Percentiles rank a stretch among this genome's conserved stretches.
phyloP scores from a whole-genome alignment of 73 alveolate genomes.

The Paramecium bursaria region DNA sequence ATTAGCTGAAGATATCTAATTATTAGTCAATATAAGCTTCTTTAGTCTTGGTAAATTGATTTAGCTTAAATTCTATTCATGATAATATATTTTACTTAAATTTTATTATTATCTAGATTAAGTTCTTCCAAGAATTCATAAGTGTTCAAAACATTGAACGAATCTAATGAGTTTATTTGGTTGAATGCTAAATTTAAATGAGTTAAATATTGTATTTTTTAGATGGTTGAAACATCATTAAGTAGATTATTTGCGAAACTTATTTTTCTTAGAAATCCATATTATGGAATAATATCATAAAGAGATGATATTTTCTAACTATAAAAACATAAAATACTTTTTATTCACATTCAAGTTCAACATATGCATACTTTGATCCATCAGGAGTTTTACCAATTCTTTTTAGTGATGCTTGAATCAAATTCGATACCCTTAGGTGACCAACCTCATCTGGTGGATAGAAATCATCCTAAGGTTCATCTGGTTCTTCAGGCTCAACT shows the following conservation, averaged over 20 bases:
- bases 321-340: background rate
- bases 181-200: conserved; percentile 65
- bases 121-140: conserved; percentile 66
- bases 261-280: conserved; percentile 50
- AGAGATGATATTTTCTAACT: conserved; percentile 57
- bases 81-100: too few species aligned
- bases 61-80: conserved; percentile 37
- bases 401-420: conserved; percentile 40
- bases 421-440: conserved; percentile 11
- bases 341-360: conserved; percentile 59
- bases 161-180: conserved; percentile 56
- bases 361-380: conserved; percentile 46
- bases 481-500: conserved; percentile 69
- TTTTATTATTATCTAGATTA: conserved; percentile 59
- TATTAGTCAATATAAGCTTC: conserved; percentile 49
- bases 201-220: conserved; percentile 45
- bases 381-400: conserved; percentile 69
- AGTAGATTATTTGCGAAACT: conserved; percentile 64
- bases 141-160: conserved; percentile 61
- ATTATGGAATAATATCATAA: conserved; percentile 32
- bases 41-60: conserved; percentile 45
- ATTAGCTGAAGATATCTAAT: conserved; percentile 35
- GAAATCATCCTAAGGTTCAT: conserved; percentile 65
- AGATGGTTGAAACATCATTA: conserved; percentile 27
- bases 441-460: conserved; percentile 63